Percentiles rank a stretch among this genome's conserved stretches.
Evolutionary conservation across 1,284 basidiomycete species (phyloP).

Genomic region (Pseudozyma tsukubaensis): DNA sequence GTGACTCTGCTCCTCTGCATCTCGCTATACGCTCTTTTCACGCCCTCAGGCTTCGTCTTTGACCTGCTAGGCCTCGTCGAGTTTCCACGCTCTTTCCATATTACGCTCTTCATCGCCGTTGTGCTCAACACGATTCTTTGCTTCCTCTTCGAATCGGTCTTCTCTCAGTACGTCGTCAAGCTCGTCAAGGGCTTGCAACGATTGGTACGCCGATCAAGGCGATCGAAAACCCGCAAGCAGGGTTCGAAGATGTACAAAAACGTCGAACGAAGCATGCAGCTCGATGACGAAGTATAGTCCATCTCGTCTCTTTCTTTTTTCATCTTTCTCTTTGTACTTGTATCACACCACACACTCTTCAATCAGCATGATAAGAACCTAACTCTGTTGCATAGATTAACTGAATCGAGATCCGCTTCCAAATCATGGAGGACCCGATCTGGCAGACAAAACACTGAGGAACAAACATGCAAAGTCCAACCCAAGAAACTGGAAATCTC

Average conservation of each 20-base stretch:
- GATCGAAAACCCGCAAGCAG: slow-evolving; percentile 21
- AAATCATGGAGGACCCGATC: slow-evolving; percentile 41
- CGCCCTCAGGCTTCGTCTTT: slow-evolving; percentile 76
- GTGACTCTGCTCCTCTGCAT: slow-evolving; percentile 49
- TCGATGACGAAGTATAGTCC: slow-evolving; percentile 46
- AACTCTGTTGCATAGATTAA: too few relatives aligned
- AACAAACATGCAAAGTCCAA: slow-evolving; percentile 24
- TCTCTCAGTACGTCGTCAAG: slow-evolving; percentile 44
- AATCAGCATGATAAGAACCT: too few relatives aligned
- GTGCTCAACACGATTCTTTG: slow-evolving; percentile 80
- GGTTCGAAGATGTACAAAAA: slow-evolving; percentile 57
- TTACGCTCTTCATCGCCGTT: slow-evolving; percentile 79
- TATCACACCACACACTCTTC: slow-evolving; percentile 1
- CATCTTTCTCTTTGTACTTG: background rate
- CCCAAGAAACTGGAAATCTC: slow-evolving; percentile 93
- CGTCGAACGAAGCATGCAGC: slow-evolving; percentile 51
- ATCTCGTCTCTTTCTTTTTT: background rate
- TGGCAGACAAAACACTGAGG: slow-evolving; percentile 38
- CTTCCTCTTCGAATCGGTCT: slow-evolving; percentile 78
- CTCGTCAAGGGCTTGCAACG: slow-evolving; percentile 52
- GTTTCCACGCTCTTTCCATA: slow-evolving; percentile 79
- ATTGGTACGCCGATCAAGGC: slow-evolving; percentile 12
- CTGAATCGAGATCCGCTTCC: too few relatives aligned
- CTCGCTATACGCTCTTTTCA: slow-evolving; percentile 64
- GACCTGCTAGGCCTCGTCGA: slow-evolving; percentile 82